Conservation (phyloP, 1,284 basidiomycete genomes). For the Ceratobasidium sp. region DNA sequence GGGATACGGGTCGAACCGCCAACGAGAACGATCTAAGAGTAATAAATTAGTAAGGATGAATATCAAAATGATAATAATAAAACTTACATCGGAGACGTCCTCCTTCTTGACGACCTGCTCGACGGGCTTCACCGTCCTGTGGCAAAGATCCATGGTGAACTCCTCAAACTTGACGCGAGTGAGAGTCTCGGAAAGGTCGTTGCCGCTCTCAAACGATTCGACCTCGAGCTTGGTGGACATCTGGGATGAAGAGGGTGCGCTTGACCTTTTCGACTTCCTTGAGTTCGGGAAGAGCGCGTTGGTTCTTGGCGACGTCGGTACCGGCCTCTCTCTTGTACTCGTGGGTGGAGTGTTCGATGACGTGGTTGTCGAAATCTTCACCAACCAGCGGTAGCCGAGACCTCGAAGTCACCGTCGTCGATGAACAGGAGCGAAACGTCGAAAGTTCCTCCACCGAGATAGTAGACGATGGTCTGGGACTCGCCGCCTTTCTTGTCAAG, state of each 20-base stretch:
- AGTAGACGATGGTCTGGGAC: too few species aligned
- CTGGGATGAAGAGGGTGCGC: too few species aligned
- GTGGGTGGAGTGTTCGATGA: conserved; percentile 92
- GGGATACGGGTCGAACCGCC: conserved; percentile 99
- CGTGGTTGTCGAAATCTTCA: too few species aligned
- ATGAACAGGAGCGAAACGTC: conserved; percentile 98
- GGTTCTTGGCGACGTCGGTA: conserved; percentile 88
- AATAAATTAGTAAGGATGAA: neutral
- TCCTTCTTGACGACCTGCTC: conserved; percentile 99
- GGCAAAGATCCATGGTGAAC: conserved; percentile 98
- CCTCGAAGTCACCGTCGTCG: conserved; percentile 98
- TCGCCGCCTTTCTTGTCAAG: too few species aligned
- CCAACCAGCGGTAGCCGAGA: conserved; percentile 96
- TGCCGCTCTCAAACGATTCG: conserved; percentile 91
- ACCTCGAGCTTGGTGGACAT: conserved; percentile 80
- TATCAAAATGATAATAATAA: neutral
- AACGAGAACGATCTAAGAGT: conserved; percentile 80
- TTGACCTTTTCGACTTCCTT: too few species aligned
- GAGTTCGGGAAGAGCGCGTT: too few species aligned
- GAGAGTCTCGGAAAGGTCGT: too few species aligned
- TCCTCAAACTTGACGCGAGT: conserved; percentile 99
- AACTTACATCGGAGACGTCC: conserved; percentile 87
- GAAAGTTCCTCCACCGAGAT: too few species aligned
- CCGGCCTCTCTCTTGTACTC: conserved; percentile 96
- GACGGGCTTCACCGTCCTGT: conserved; percentile 99